Base-by-base conservation (phyloP, 2,329 filamentous ascomycete species). In the Helotiales sp. region DNA sequence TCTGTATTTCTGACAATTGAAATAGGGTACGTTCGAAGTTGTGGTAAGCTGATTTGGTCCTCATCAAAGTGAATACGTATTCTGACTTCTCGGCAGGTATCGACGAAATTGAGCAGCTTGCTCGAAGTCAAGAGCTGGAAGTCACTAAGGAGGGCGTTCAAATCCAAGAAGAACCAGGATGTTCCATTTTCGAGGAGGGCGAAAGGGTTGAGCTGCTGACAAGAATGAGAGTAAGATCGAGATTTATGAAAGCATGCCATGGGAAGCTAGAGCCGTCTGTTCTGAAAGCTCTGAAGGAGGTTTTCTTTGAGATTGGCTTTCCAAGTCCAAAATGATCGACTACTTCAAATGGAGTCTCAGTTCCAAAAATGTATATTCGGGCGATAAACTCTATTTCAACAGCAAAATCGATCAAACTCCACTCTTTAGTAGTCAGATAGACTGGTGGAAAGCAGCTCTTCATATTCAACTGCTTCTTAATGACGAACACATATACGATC, bases 261-360 rank as follows among this genome's bases (percentile, higher is more conserved):
- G 51, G 44, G 30, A 46, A 54, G 42, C 22, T 58, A 42, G 49
- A 52, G 34, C 31, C 6, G 33, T 42, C 49, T 46, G 52, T 54
- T 33, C 40, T 61, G 40, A 22, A 46, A 10, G 19, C 25, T 19
- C 50, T 63, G 17, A 55, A 61, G 27, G 40, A 50, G 30, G 54
- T 55, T 7, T 52, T 63, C 10, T 59, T 63, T 52, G 51, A 54
- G 25, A 49, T 63, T 59, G 19, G 59, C 44, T 63, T 54, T 47
- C 59, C 59, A 33, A 55, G 38, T 42, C 55, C 52, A 24, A 24
- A 7, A n/a, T 36, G 17, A 36, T 8, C 34, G 13, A 36, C 12
- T 71, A 71, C 73, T 2, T 66, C 68, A 2, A 73, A 56, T 0
- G 73, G 63, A 4, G 67, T 71, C 7, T 71, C n/a, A n/a, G n/a